Evolutionary conservation across 257 asterid species (phyloP), one percentile per base, ranked within the genome.

Genomic region (Capsicum chinense): DNA sequence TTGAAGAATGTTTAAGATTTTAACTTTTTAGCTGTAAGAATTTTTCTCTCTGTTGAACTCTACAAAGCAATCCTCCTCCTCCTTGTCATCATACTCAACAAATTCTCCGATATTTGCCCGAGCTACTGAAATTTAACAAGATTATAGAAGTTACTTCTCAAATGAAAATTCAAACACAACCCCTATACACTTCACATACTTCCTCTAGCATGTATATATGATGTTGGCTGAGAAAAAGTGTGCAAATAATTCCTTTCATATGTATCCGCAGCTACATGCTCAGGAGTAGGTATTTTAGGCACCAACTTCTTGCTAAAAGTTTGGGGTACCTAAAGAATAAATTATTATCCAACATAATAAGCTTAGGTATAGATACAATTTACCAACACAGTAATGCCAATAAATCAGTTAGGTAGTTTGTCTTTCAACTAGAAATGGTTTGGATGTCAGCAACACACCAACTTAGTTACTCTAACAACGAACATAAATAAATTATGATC

Each of bases 51-150:
- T 88, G 89, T 91, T 95, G 94, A 92, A 92, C 85, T 90, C 98
- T 58, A 87, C 89, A 85, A 94, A 97, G 98, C 99, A 96, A 88
- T 96, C 99, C 81, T 96, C 99, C 56, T 96, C 99, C 95, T 96
- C 99, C 83, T 96, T 94, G 86, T 96, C 99, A 56, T 96, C 99
- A 81, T 96, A 96, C 91, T 96, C 99, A n/a, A 96, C 89, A 90
- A 94, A 96, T 84, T 96, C 98, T 88, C 98, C 99, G 74, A 96
- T 90, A 89, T 96, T 98, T 85, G 98, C 95, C 68, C 98, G 97
- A 81, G 93, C 98, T 96, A 92, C 73, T 91, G 87, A 59, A 68
- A 83, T 70, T 70, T 66, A 84, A 67, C 79, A 56, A 85, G 83
- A 63, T 81, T 47, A 66, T 85, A 84, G 84, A 52, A 63, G 9